Base-by-base conservation (phyloP, 768 basidiomycete species). In the Tricholoma hemisulphureum region DNA sequence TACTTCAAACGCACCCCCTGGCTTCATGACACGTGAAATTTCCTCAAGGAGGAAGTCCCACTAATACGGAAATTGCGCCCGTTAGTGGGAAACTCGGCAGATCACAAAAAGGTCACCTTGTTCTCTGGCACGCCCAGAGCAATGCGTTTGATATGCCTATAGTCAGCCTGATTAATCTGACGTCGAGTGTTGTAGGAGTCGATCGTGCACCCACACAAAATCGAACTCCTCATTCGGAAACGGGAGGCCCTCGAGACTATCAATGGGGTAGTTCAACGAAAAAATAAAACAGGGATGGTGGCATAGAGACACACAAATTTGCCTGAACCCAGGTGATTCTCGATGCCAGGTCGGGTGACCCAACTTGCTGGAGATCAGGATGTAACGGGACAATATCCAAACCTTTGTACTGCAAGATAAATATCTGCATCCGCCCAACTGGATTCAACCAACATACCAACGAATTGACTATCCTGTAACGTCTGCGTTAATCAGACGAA, bases 61-160 rank as follows among this genome's bases (percentile, higher is more conserved):
- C 86, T 87, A 53, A 45, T 28, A 29, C 52, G 35, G 43, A 21
- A 23, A 6, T 24, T 20, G 39, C 46, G 32, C 31, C 37, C 28
- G 20, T 51, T 13, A 23, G 35, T 39, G 16, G 9, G 10, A 20
- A 24, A 31, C 13, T 31, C 48, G 21, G 49, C 10, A 43, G 18
- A 6, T 20, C 13, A 48, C 10, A 4, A 43, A 23, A 11, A 4
- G 65, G 73, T 26, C 48, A 88, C 87, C 75, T 85, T 87, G 67
- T 90, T 80, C 64, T 91, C 88, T 13, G 89, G 89, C 39, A 91
- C 85, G 35, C 88, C 89, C 21, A 86, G 78, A 1, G 87, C 84
- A 46, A 91, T 83, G 6, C 88, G 80, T 63, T 87, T 87, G 61
- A 88, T 75, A 65, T 88, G 87, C 41, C 87, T 89, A 61, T 53